Percentiles rank a stretch among this genome's conserved stretches.
Evolutionary conservation across 257 asterid genomes (phyloP).

Genomic region (Solanum chilense): DNA sequence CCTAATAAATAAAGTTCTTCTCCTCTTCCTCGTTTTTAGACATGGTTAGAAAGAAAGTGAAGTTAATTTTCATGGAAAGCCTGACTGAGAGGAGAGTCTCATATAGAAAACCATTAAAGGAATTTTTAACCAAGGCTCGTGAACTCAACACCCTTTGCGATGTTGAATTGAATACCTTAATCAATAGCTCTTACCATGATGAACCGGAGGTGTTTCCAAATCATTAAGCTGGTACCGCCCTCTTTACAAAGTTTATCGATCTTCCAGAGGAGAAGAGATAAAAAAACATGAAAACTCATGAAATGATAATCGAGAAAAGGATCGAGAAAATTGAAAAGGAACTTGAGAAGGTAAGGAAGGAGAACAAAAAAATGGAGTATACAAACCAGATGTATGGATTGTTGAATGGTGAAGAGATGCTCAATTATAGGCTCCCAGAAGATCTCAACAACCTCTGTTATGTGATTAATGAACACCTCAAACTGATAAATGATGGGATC

Average conservation of each 20-base stretch:
- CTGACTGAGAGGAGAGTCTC: not conserved
- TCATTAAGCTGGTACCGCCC: not conserved
- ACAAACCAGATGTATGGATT: not conserved
- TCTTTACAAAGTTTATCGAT: not conserved
- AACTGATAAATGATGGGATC: not conserved
- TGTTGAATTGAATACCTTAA: not conserved
- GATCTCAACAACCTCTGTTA: not conserved
- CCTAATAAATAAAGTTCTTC: not conserved
- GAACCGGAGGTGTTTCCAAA: not conserved
- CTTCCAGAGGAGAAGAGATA: not conserved
- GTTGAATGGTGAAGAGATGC: not conserved
- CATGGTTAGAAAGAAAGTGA: not conserved
- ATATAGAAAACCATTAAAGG: not conserved
- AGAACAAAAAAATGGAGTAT: not conserved
- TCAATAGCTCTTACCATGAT: not conserved
- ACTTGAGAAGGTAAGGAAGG: not conserved
- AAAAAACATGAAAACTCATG: not conserved
- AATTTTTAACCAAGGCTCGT: not conserved
- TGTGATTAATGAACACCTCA: not conserved
- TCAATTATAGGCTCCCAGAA: accelerated
- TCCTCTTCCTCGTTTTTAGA: not conserved
- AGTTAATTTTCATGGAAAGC: not conserved
- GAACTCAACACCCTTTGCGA: not conserved
- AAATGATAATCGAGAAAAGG: not conserved
- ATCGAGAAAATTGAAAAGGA: not conserved